A percentile compares a stretch with the other conserved stretches of the same genome.
phyloP scores from a whole-genome alignment of 2,329 filamentous ascomycete genomes.

The Zymoseptoria tritici region DNA sequence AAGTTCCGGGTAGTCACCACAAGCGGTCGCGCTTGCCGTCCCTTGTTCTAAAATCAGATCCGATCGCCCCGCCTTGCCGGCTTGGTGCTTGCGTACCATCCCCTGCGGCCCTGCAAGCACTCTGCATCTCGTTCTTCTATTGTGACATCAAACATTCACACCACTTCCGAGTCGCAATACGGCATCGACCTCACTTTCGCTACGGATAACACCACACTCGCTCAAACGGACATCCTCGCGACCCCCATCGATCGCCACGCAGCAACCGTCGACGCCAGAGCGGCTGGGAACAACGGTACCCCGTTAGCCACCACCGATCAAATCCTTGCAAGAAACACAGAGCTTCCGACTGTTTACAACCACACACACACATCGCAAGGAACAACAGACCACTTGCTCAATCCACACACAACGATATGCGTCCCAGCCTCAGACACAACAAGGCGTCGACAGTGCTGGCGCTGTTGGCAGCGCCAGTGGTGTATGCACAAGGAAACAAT shows the following conservation, averaged over 20 bases:
- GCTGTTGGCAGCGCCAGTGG: slow-evolving; percentile 17
- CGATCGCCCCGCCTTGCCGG: background rate
- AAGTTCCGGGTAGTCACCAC: background rate
- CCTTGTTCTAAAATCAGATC: background rate
- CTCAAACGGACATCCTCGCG: background rate
- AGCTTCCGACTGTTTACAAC: background rate
- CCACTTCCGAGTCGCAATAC: background rate
- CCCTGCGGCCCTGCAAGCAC: background rate
- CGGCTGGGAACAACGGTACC: background rate
- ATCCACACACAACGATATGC: background rate
- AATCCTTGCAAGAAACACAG: slow-evolving; percentile 1
- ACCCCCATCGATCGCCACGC: background rate
- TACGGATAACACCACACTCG: background rate
- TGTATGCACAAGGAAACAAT: slow-evolving; percentile 16
- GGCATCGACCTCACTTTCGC: background rate
- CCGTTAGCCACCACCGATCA: background rate
- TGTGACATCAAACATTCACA: background rate
- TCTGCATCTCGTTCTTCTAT: background rate
- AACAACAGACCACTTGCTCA: background rate
- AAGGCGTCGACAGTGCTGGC: slow-evolving; percentile 11
- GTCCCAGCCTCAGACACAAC: background rate
- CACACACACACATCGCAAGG: background rate
- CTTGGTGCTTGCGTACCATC: background rate
- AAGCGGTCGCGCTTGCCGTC: background rate
- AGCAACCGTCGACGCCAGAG: background rate